Evolutionary conservation across 2,329 filamentous ascomycete species (phyloP), one percentile per base, ranked within the genome.

Genomic region (Periconia sp.): DNA sequence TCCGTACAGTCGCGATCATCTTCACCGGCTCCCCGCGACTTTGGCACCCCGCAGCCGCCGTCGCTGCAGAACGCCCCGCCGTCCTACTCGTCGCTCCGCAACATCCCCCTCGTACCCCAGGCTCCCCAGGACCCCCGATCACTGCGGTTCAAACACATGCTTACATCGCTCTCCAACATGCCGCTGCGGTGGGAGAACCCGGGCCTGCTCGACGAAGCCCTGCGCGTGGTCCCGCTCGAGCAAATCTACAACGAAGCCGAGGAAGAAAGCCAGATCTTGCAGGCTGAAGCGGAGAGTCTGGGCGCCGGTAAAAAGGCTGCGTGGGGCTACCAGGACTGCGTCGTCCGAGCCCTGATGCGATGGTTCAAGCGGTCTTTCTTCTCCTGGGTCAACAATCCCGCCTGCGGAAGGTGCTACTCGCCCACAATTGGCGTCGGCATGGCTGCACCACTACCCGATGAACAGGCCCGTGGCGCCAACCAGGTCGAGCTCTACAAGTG

Each of bases 301-400:
- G 89, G 88, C 15, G 84, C 88, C 43, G 88, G 86, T 41, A 81
- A 84, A 54, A 87, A 88, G 68, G 83, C 92, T 2, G 87, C 91
- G 75, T 97, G 92, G 92, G 92, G 92, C 43, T 96, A 97, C 67
- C 92, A 97, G 71, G 94, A 99, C 73, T 99, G 92, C 69, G 90
- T 96, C 41, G 87, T 97, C 63, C 83, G 89, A 55, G 89, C 92
- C 48, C 78, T 97, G 52, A 77, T 97, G 63, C 90, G 88, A 72
- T 97, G 94, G 94, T 99, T 96, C 76, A 95, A 94, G 75, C 82
- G 87, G 53, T 87, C 88, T 6, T 97, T 97, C 75, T 97, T 97
- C 73, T 85, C 87, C 47, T 99, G 92, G 86, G 90, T 97, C 61
- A 95, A 96, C 75, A 96, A 96, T 71, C 94, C 94, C 1, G 81